Conservation (phyloP, 495 filamentous ascomycete species). For the Choiromyces venosus region DNA sequence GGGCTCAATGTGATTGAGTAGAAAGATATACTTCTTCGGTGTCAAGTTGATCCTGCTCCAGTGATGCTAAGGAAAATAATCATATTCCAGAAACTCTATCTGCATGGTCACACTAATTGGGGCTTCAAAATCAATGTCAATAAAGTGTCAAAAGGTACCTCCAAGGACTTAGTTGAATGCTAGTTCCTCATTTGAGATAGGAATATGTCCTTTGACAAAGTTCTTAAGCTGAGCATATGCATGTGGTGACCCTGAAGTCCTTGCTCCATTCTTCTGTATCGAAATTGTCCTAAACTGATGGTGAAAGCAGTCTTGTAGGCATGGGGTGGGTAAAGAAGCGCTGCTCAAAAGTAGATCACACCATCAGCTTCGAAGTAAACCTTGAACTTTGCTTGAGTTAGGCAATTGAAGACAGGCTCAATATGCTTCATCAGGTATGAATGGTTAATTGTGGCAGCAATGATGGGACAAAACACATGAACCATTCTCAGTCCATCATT, state of each 20-base stretch:
- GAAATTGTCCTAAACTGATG: constrained; percentile 10
- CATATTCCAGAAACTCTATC: constrained; percentile 11
- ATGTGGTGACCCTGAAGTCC: constrained; percentile 2
- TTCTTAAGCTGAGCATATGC: constrained; percentile 17
- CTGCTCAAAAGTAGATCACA: not conserved
- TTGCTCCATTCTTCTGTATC: constrained; percentile 7
- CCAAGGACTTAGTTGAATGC: not conserved
- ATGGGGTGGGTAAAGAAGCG: not conserved
- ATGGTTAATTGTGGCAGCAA: not conserved
- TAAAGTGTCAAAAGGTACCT: not conserved
- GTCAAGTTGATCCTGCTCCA: not conserved
- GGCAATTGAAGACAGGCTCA: constrained; percentile 5
- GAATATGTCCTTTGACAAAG: not conserved
- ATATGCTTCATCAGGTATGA: constrained; percentile 5
- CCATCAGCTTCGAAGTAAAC: constrained; percentile 8
- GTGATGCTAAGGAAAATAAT: not conserved
- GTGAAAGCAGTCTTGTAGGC: constrained; percentile 24
- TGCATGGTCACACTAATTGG: not conserved
- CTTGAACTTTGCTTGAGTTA: too few species aligned
- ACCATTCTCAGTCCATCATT: constrained; percentile 4
- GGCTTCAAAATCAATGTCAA: constrained; percentile 5
- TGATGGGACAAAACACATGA: not conserved
- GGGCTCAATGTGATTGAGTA: not conserved
- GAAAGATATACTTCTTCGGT: not conserved
- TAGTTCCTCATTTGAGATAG: not conserved